These are phyloP conservation scores for Rhizopus sp. DNA, from an alignment of 371 early-diverging fungal species.

Conservation along the genomic window DNA sequence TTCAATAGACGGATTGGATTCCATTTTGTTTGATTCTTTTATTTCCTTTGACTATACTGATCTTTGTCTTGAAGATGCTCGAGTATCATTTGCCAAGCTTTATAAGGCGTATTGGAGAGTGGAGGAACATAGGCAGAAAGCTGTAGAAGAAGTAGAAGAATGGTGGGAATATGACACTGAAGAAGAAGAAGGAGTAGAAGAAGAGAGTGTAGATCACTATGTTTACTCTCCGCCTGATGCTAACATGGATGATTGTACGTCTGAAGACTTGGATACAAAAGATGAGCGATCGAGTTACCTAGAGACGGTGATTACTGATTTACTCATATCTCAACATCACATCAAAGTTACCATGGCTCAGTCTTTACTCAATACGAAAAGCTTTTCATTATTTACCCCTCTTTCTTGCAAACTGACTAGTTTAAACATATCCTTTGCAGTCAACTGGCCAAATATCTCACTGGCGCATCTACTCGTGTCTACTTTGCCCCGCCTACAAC, in stretches of 20 bases:
- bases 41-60: conserved; percentile 4
- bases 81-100: conserved; percentile 4
- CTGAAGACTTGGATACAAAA: neutral
- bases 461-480: conserved; percentile 20
- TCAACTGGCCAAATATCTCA: conserved; percentile 14
- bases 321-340: neutral
- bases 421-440: conserved; percentile 27
- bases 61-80: conserved; percentile 1
- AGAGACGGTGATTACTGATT: neutral
- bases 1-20: neutral
- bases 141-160: neutral
- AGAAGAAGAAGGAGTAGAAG: neutral
- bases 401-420: conserved; percentile 17
- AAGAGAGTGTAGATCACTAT: neutral
- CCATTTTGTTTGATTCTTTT: neutral
- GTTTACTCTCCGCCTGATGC: neutral
- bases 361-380: neutral
- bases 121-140: neutral
- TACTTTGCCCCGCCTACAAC: conserved; percentile 23
- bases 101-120: conserved; percentile 7
- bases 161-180: conserved; percentile 1
- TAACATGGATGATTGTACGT: neutral
- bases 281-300: conserved; percentile 6
- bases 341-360: neutral
- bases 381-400: conserved; percentile 10